phyloP scores from a whole-genome alignment of 176 grass and related monocot species.

The Raddia guianensis region DNA sequence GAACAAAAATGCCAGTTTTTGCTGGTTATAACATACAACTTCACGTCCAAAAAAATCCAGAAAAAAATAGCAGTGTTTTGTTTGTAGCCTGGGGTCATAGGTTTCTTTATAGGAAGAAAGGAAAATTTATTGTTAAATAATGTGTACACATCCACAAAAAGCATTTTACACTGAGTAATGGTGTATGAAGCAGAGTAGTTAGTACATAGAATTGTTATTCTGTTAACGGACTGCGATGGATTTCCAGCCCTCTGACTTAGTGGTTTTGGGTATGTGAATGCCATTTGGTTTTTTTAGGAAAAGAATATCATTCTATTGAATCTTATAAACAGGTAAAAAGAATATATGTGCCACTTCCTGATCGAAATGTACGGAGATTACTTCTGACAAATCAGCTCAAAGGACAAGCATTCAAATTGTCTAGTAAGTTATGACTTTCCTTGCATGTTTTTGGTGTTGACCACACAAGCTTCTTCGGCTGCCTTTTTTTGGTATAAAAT shows the following conservation, averaged over 20 bases:
- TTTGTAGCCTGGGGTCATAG: not conserved
- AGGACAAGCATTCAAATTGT: slow-evolving; percentile 83
- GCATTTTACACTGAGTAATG: not conserved
- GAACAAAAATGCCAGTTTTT: not conserved
- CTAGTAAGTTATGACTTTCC: slow-evolving; percentile 57
- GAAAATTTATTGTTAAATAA: not conserved
- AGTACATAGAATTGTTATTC: not conserved
- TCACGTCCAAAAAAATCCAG: no score
- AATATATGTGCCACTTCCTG: slow-evolving; percentile 93
- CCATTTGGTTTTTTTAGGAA: no score
- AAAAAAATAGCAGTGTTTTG: no score
- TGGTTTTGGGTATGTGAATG: not conserved
- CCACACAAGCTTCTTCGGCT: not conserved
- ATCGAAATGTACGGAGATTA: slow-evolving; percentile 69
- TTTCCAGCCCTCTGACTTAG: not conserved
- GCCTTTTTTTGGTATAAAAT: not conserved
- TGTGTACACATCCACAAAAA: not conserved
- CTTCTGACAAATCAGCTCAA: slow-evolving; percentile 95
- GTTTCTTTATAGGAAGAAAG: not conserved
- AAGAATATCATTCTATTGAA: slow-evolving; percentile 10
- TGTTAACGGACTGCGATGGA: not conserved
- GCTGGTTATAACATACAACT: not conserved
- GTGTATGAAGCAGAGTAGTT: not conserved
- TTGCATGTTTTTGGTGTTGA: not conserved
- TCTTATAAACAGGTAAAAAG: slow-evolving; percentile 77